Evolutionary conservation across 2,329 filamentous ascomycete genomes (phyloP), one percentile per base, ranked within the genome.

Genomic region (Atkinsonella texensis): DNA sequence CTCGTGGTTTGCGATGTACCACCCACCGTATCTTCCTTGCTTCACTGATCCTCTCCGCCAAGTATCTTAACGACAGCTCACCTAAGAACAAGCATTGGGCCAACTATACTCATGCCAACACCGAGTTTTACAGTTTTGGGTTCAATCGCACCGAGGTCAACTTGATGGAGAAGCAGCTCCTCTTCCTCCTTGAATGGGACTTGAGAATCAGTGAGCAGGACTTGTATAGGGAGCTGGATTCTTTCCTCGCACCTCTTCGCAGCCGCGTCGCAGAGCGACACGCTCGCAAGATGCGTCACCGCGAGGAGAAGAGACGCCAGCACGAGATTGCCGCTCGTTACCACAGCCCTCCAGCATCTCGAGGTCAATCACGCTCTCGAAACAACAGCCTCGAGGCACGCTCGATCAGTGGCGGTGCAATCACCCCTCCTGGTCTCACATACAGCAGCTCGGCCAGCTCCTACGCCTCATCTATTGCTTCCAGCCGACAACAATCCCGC

Each of bases 11-110:
- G 72, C 84, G 87, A 61, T 97, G 93, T 76, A 97, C 93, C 23
- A 89, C 91, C 46, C 93, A 98, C 75, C 86, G 93, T 62, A 97
- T 98, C 76, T 97, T 98, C 73, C 80, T 98, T 47, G 91, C 88
- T 42, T 76, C 87, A 15, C 82, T 91, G 58, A 93, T 93, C 64
- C 76, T 85, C 45, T 83, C 93, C 1, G 91, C 93, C 61, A 98
- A 98, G 83, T 96, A 96, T 69, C 80, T 97, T 60, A 97, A 98
- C 69, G 93, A 97, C 76, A 95, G 89, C 55, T 96, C 89, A 12
- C 93, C 93, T 56, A 97, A 97, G 83, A 98, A 98, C 81, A 97
- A 97, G 83, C 93, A 98, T 77, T 98, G 93, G 93, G 90, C 93
- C 58, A 85, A 83, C 62, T 98, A 97, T 76, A 95, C 86, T 54